phyloP scores from a whole-genome alignment of 768 basidiomycete genomes.

The Hypholoma fasciculare region DNA sequence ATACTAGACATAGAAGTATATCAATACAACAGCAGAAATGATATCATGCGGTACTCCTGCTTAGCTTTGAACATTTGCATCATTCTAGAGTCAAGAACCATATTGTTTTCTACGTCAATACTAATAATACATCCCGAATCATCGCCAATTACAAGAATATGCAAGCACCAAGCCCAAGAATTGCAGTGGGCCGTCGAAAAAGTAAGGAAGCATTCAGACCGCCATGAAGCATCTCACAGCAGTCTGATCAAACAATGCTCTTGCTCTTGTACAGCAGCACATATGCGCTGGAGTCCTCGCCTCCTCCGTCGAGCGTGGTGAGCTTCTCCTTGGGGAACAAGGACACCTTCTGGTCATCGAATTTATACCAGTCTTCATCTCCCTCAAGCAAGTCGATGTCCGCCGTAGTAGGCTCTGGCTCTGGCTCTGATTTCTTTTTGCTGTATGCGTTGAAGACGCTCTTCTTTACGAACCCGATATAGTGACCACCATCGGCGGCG shows the following conservation, averaged over 20 bases:
- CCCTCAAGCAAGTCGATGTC: constrained; percentile 49
- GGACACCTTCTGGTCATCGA: constrained; percentile 94
- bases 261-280: constrained; percentile 84
- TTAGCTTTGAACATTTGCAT: no score
- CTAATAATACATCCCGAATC: neutral
- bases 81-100: neutral
- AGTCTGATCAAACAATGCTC: constrained; percentile 7
- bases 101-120: neutral
- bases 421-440: constrained; percentile 8
- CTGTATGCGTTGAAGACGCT: constrained; percentile 56
- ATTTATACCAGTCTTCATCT: constrained; percentile 92
- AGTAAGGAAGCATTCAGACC: neutral
- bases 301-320: constrained; percentile 84
- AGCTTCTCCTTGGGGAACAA: constrained; percentile 86
- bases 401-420: constrained; percentile 20
- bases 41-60: no score
- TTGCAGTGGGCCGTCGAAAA: neutral
- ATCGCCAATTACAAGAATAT: neutral
- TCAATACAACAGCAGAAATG: no score
- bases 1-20: no score
- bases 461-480: constrained; percentile 90
- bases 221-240: neutral
- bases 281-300: constrained; percentile 88
- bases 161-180: neutral
- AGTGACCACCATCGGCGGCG: constrained; percentile 93